phyloP scores from a whole-genome alignment of 2,329 filamentous ascomycete genomes.

The Plectosphaerella plurivora region DNA sequence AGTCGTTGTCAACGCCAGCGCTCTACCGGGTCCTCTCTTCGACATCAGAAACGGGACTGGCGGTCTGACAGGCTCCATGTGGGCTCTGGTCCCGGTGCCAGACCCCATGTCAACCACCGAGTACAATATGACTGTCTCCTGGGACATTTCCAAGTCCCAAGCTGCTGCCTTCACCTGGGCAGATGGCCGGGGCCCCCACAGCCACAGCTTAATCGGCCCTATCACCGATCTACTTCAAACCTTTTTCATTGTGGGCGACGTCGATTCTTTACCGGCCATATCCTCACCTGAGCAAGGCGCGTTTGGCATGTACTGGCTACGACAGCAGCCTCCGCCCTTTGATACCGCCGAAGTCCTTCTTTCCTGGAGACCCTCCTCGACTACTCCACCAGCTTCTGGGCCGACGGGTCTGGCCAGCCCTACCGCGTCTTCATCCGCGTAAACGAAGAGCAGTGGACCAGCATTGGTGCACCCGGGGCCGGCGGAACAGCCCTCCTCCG shows the following conservation, averaged over 20 bases:
- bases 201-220: neutral
- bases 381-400: neutral
- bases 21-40: constrained; percentile 3
- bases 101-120: neutral
- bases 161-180: constrained; percentile 1
- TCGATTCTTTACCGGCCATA: constrained; percentile 1
- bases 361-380: neutral
- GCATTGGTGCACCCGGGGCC: neutral
- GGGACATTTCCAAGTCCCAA: neutral
- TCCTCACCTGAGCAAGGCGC: neutral
- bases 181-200: neutral
- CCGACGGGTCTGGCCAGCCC: neutral
- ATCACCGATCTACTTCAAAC: neutral
- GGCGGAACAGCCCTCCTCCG: constrained; percentile 2
- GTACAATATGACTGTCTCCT: constrained; percentile 1
- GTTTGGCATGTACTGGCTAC: constrained; percentile 4
- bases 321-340: neutral
- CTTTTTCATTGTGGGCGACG: constrained; percentile 2
- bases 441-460: constrained; percentile 1
- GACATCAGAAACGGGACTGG: constrained; percentile 1
- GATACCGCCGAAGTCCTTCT: neutral
- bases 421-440: constrained; percentile 2
- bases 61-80: constrained; percentile 3
- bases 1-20: neutral
- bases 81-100: constrained; percentile 1